Evolutionary conservation across 495 filamentous ascomycete genomes (phyloP), one percentile per base, ranked within the genome.

Genomic region (Aspergillus hancockii): DNA sequence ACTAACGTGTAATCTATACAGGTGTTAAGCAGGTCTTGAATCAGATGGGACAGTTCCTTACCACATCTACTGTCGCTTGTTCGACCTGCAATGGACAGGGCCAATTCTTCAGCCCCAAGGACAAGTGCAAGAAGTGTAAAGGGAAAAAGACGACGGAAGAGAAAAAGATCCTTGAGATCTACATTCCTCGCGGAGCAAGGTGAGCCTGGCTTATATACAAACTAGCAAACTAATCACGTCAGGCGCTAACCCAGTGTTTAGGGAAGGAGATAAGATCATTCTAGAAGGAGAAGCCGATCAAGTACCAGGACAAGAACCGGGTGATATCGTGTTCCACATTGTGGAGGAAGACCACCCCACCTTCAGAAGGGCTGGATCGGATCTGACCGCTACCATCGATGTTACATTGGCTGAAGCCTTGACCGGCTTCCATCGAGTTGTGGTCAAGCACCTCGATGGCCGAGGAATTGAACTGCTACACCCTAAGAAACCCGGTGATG

Each of bases 71-170:
- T 8, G 82, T 89, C 16, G 65, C 83, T 14, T 98, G 94, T 75
- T 83, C 85, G 59, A 82, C 83, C 55, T 98, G 94, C 78, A 83
- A 83, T 54, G 92, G 91, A 14, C 84, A 88, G 14, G 94, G 94
- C 14, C 84, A 85, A 57, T 85, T 92, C 64, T 96, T 86, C 79
- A 89, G 89, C 73, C 91, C 94, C 62, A 97, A 97, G 79, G 94
- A 98, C 61, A 89, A 90, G 70, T 98, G 94, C 81, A 95, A 93
- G 81, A 97, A 95, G 80, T 98, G 95, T 84, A 97, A 97, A 76
- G 94, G 94, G 47, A 86, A 88, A 68, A 83, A 89, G 52, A 89
- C 90, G 4, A 79, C 81, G 32, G 85, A 90, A 68, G 87, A 91
- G 70, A 93, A 88, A 73, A 98, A 98, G 77, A 88, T 94, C 13